phyloP scores from a whole-genome alignment of 768 basidiomycete genomes.

The Lepiota subincarnata region DNA sequence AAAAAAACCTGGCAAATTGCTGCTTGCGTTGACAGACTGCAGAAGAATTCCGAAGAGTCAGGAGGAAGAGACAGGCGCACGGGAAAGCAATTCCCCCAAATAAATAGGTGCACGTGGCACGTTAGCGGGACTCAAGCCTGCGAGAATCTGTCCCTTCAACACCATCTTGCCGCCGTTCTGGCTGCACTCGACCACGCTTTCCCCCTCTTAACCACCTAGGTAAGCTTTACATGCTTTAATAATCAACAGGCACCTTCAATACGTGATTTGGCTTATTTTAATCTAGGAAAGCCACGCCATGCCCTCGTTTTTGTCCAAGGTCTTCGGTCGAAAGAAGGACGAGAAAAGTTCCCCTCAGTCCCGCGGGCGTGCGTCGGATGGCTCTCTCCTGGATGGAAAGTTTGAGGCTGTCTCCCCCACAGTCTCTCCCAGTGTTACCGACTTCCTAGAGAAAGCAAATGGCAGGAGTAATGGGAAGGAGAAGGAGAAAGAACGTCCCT shows the following conservation, averaged over 20 bases:
- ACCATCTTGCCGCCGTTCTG: conserved; percentile 8
- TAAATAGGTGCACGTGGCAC: conserved; percentile 10
- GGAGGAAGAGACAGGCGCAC: not conserved
- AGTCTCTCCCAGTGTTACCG: conserved; percentile 34
- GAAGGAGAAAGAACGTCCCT: conserved; percentile 38
- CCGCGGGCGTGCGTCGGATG: conserved; percentile 31
- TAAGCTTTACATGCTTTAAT: conserved; percentile 2
- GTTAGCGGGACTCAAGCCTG: not conserved
- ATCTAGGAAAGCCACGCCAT: conserved; percentile 32
- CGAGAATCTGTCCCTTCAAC: not conserved
- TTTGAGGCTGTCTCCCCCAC: conserved; percentile 66
- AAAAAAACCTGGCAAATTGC: not conserved
- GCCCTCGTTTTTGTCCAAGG: conserved; percentile 73
- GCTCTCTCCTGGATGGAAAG: conserved; percentile 63
- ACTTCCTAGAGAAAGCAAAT: conserved; percentile 32
- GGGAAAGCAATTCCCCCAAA: not conserved
- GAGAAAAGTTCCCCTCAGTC: conserved; percentile 38
- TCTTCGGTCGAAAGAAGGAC: conserved; percentile 69
- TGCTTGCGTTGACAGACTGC: not conserved
- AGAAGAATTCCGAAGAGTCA: not conserved
- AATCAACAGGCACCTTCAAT: conserved; percentile 5
- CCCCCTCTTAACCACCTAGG: conserved; percentile 1
- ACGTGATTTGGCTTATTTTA: conserved; percentile 8
- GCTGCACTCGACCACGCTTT: not conserved
- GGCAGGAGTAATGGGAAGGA: conserved; percentile 23